These are phyloP conservation scores for Colletotrichum gigasporum DNA, from an alignment of 2,329 filamentous ascomycete genomes.

Conservation along the genomic window DNA sequence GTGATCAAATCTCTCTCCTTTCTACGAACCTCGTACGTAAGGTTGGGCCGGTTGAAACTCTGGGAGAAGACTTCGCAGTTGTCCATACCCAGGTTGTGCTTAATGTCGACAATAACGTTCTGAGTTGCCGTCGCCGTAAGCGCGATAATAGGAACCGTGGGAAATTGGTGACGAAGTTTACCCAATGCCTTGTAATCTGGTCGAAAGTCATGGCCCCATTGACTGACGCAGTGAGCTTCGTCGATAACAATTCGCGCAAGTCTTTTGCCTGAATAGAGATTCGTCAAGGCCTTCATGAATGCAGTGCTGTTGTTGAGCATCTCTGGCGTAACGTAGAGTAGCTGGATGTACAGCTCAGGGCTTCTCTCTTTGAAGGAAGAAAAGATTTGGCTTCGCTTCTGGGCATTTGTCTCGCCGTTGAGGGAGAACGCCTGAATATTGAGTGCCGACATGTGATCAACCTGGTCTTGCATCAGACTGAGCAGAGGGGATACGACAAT, in stretches of 20 bases:
- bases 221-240: constrained; percentile 98
- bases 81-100: constrained; percentile 87
- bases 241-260: constrained; percentile 95
- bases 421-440: constrained; percentile 83
- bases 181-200: constrained; percentile 94
- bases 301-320: constrained; percentile 86
- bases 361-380: constrained; percentile 67
- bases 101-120: constrained; percentile 91
- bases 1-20: constrained; percentile 60
- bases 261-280: constrained; percentile 74
- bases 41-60: constrained; percentile 96
- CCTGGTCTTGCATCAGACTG: constrained; percentile 97
- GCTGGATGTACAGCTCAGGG: constrained; percentile 81
- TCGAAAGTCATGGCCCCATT: constrained; percentile 98
- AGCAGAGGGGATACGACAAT: constrained; percentile 94
- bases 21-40: constrained; percentile 84
- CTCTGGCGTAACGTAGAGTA: constrained; percentile 96
- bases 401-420: constrained; percentile 76
- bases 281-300: constrained; percentile 73
- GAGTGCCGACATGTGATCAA: constrained; percentile 79
- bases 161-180: constrained; percentile 75
- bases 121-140: constrained; percentile 94
- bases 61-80: constrained; percentile 84
- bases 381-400: constrained; percentile 74
- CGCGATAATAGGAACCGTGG: constrained; percentile 89